Base-by-base conservation (phyloP, 345 rosid species). In the Viola odorata region DNA sequence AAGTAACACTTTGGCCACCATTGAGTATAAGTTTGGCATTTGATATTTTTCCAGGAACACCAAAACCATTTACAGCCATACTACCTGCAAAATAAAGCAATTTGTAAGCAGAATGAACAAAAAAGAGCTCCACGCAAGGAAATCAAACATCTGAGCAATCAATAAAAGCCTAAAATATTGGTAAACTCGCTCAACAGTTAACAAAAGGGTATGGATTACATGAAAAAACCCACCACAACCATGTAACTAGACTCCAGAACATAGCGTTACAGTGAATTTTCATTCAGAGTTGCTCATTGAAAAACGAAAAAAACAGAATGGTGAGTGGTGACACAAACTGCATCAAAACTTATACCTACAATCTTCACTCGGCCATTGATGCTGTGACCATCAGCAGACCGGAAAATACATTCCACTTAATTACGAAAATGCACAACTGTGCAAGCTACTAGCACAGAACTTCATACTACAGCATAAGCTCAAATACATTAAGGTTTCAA, bases 341-440 rank as follows among this genome's bases (percentile, higher is more conserved):
- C 38, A 41, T 15, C 7, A 13, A 45, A 39, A 40, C 7, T 39
- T 5, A 47, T 49, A 90, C 99, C 84, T 7, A 78, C 82, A 54
- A 90, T 62, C 82, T 75, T 85, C 40, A 90, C 94, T 61, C 96
- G 84, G 61, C 99, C 99, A 16, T 77, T 87, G 55, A 94, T 84
- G 10, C 81, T 63, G 80, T 72, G 76, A 41, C 91, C 88, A 69
- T 90, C 94, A 11, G 64, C 81, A 54, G 85, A 75, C 79, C 99
- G 85, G 79, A 49, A 63, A 66, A 53, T 13, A 15, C 10, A 4
- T 6, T 45, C 45, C 45, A 41, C 44, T 15, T 37, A 38, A 14
- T 7, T 12, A 53, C 14, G n/a, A 37, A 37, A 54, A n/a, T 13
- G 13, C 8, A 4, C 4, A 39, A 8, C 45, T 37, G 13, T 16